Conservation (phyloP, 2,329 filamentous ascomycete species). For the Pseudogymnoascus sp. region DNA sequence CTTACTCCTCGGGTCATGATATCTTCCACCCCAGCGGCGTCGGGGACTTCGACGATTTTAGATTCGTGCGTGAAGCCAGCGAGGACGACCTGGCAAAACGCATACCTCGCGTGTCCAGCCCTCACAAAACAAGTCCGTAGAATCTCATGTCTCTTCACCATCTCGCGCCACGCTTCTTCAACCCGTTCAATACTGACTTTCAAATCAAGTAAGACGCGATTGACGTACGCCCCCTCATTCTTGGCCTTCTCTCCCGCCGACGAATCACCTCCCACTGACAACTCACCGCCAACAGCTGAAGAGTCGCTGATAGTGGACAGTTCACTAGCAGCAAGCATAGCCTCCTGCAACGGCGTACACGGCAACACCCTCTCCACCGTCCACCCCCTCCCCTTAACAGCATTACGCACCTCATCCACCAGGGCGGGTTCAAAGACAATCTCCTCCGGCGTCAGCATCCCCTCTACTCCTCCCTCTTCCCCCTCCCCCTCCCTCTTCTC, state of each 20-base stretch:
- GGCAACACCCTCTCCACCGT: constrained; percentile 55
- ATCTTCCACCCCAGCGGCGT: neutral
- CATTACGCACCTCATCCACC: neutral
- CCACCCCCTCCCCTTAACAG: constrained; percentile 20
- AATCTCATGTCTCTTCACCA: constrained; percentile 63
- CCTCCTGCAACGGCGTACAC: constrained; percentile 81
- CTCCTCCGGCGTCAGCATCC: neutral
- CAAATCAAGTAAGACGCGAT: constrained; percentile 60
- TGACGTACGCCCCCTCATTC: constrained; percentile 54
- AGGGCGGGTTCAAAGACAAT: neutral
- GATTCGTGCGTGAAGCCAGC: constrained; percentile 28
- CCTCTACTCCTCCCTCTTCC: neutral
- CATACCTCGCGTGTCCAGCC: constrained; percentile 50
- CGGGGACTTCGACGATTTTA: neutral
- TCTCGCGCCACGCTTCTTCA: constrained; percentile 50
- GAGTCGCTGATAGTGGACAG: constrained; percentile 25
- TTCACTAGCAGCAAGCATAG: constrained; percentile 61
- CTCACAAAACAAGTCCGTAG: constrained; percentile 67
- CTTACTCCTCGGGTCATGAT: neutral
- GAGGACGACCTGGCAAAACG: constrained; percentile 68
- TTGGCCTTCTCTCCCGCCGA: neutral
- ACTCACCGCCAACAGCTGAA: neutral
- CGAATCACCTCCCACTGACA: neutral
- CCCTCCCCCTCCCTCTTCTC: neutral
- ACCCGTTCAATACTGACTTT: constrained; percentile 41